Evolutionary conservation across 1,284 basidiomycete species (phyloP), one percentile per base, ranked within the genome.

Genomic region (Sporisorium exsertum): DNA sequence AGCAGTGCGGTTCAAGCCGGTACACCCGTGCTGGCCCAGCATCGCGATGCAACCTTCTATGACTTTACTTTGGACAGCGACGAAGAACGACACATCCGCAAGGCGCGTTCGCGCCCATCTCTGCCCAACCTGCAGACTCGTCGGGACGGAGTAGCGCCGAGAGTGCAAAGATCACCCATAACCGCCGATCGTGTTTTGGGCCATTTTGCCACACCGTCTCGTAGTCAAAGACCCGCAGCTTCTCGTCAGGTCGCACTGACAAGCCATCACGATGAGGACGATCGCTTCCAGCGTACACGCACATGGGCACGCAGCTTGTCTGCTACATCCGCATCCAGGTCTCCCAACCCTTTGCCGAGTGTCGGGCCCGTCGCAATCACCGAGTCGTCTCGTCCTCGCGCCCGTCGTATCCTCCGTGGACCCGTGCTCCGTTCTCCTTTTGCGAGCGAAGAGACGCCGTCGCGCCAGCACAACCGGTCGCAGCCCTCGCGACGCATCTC

Each of bases 31-130:
- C 56, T 69, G 3, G 53, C 58, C 22, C 65, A 64, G 50, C 74
- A 77, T 32, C 58, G 74, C 16, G 57, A 66, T 32, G 62, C 74
- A 6, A 18, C 56, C 9, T 77, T 77, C 58, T 64, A 66, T 35
- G 74, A 77, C 54, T 72, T 77, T 24, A 72, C 70, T 29, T 64
- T 77, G 22, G 66, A 72, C 40, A 77, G 74, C 50, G 74, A 77
- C 37, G 70, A 77, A 47, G 74, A 77, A 52, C 52, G 60, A 13
- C 61, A 40, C 26, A 59, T 69, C 10, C 68, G 52, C 32, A 62
- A 61, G 27, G 40, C 59, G 22, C 65, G 70, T 20, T 57, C 70
- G 6, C 64, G 70, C 18, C 57, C 70, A 9, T 72, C 69, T 3
- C 27, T 72, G 20, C 69, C 69, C 1, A 66, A 72, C 9, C 18